Percentiles rank a stretch among this genome's conserved stretches.
Evolutionary conservation across 306 rosid genomes (phyloP).

Genomic region (Vigna radiata): DNA sequence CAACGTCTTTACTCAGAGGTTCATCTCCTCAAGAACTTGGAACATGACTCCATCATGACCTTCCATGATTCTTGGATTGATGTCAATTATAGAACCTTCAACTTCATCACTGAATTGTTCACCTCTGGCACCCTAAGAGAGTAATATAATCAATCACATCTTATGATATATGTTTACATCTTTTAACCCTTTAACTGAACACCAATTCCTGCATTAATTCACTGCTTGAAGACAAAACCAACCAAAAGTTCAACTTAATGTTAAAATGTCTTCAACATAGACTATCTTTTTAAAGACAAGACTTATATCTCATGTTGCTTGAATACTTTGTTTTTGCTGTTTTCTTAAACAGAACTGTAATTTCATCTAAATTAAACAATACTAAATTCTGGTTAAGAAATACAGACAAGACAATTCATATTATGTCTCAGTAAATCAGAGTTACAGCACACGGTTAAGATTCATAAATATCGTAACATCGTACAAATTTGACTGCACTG

Average conservation of each 20-base stretch:
- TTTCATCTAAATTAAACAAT: neutral
- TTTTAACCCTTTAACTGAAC: neutral
- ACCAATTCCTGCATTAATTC: neutral
- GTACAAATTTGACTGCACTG: neutral
- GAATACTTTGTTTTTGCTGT: neutral
- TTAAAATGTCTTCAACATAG: neutral
- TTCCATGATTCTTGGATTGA: constrained; percentile 81
- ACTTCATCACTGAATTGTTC: constrained; percentile 94
- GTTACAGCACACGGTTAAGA: too few relatives aligned
- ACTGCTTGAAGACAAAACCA: neutral
- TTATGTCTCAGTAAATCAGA: too few relatives aligned
- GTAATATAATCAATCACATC: constrained; percentile 49
- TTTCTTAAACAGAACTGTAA: neutral
- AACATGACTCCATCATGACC: constrained; percentile 72
- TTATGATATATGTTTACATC: neutral
- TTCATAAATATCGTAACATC: too few relatives aligned
- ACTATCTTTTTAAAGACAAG: neutral
- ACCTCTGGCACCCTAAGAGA: constrained; percentile 96
- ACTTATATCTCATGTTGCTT: neutral
- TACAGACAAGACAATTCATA: neutral
- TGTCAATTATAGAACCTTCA: constrained; percentile 65
- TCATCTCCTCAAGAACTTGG: constrained; percentile 85
- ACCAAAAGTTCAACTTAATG: neutral
- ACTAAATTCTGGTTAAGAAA: neutral
- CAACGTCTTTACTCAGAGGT: constrained; percentile 86